Evolutionary conservation across 495 filamentous ascomycete genomes (phyloP).

Genomic region (Penicillium antarcticum): DNA sequence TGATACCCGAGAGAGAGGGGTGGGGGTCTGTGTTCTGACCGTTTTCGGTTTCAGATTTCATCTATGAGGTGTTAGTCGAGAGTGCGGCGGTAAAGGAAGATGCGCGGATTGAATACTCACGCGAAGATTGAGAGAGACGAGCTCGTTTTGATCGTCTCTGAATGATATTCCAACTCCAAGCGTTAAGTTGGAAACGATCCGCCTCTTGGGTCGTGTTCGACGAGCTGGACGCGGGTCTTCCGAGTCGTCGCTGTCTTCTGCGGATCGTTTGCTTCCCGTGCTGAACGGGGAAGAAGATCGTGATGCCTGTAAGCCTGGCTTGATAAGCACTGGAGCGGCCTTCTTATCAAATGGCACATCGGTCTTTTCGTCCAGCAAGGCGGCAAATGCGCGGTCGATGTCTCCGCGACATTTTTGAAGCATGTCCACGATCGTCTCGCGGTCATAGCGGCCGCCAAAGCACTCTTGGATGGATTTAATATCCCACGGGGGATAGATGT

Average conservation of each 20-base stretch:
- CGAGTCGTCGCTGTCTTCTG: constrained; percentile 43
- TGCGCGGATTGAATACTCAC: constrained; percentile 14
- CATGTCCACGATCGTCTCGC: constrained; percentile 52
- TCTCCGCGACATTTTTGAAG: constrained; percentile 60
- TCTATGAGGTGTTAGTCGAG: neutral
- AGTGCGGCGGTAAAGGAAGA: no score
- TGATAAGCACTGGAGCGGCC: constrained; percentile 26
- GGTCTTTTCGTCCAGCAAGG: constrained; percentile 51
- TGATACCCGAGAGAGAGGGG: neutral
- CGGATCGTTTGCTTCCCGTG: constrained; percentile 48
- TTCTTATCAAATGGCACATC: constrained; percentile 26
- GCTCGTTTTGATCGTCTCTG: constrained; percentile 41
- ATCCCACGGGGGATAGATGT: constrained; percentile 53
- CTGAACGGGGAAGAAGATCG: constrained; percentile 46
- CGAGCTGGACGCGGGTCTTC: constrained; percentile 32
- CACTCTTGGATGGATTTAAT: constrained; percentile 55
- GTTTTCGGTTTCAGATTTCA: constrained; percentile 15
- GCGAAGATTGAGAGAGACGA: constrained; percentile 43
- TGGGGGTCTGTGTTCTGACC: constrained; percentile 2
- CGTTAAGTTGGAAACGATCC: constrained; percentile 42
- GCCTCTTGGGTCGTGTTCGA: constrained; percentile 32
- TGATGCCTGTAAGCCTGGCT: constrained; percentile 36
- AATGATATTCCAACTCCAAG: constrained; percentile 45
- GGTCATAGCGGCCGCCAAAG: constrained; percentile 54
- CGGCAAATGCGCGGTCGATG: constrained; percentile 56